Percentiles rank a stretch among this genome's conserved stretches.
These are phyloP conservation scores for Botrytis medusae DNA, from an alignment of 2,329 filamentous ascomycete genomes.

Conservation along the genomic window DNA sequence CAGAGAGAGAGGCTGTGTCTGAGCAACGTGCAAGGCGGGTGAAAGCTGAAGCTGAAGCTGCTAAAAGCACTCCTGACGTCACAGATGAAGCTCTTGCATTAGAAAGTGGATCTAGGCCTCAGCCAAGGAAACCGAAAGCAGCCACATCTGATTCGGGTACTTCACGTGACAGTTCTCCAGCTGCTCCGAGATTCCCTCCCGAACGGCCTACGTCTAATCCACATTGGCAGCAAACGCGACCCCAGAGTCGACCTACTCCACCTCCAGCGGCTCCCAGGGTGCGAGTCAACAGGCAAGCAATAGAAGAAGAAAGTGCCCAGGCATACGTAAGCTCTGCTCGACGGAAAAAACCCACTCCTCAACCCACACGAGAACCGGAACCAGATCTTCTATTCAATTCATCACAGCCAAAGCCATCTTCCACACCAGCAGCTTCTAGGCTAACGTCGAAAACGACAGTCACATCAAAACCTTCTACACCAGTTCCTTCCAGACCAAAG, in stretches of 20 bases:
- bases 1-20: conserved; percentile 40
- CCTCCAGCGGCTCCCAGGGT: conserved; percentile 50
- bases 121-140: conserved; percentile 41
- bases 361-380: conserved; percentile 47
- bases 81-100: conserved; percentile 80
- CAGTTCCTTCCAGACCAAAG: conserved; percentile 48
- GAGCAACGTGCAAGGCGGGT: conserved; percentile 35
- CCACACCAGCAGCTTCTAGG: conserved; percentile 38
- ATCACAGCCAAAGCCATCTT: conserved; percentile 38
- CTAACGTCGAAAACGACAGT: conserved; percentile 42
- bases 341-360: conserved; percentile 63
- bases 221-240: conserved; percentile 57
- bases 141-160: conserved; percentile 33
- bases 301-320: conserved; percentile 78
- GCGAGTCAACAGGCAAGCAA: conserved; percentile 68
- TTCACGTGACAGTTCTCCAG: conserved; percentile 52
- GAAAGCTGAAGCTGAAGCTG: conserved; percentile 24
- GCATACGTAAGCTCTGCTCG: conserved; percentile 86
- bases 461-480: conserved; percentile 45
- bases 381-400: conserved; percentile 63
- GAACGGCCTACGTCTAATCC: conserved; percentile 50
- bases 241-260: conserved; percentile 26
- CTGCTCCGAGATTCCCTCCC: conserved; percentile 46
- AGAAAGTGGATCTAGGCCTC: conserved; percentile 63
- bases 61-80: conserved; percentile 40